Percentiles rank a stretch among this genome's conserved stretches.
Conservation (phyloP, 768 basidiomycete species). For the Russula ochroleuca region DNA sequence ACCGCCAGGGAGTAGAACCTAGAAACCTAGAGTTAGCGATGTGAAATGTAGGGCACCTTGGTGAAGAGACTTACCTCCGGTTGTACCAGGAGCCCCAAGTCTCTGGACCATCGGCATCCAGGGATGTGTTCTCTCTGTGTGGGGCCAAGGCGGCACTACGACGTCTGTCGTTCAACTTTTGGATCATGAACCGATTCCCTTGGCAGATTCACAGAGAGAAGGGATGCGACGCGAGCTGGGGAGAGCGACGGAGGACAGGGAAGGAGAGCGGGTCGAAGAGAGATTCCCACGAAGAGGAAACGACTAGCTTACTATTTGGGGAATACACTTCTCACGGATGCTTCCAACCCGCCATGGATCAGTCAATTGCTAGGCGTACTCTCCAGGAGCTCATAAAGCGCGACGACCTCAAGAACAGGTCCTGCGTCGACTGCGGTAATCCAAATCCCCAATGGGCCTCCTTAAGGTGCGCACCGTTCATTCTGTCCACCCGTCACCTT, state of each 20-base stretch:
- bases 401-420: constrained; percentile 68
- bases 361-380: constrained; percentile 60
- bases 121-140: constrained; percentile 25
- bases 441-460: constrained; percentile 98
- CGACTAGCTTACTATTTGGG: neutral
- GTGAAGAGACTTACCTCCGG: constrained; percentile 46
- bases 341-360: constrained; percentile 42
- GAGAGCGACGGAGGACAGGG: constrained; percentile 1
- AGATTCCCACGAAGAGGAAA: neutral
- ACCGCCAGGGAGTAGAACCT: constrained; percentile 83
- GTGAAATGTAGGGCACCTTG: neutral
- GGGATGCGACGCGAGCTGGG: constrained; percentile 7
- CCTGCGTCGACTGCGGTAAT: constrained; percentile 77
- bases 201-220: constrained; percentile 15
- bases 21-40: constrained; percentile 11
- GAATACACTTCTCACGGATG: neutral
- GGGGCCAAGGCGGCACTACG: constrained; percentile 30
- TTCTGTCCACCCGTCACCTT: neutral
- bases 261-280: neutral
- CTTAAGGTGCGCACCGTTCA: constrained; percentile 47
- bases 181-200: constrained; percentile 49
- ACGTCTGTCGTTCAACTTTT: constrained; percentile 52
- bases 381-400: constrained; percentile 72
- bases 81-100: constrained; percentile 70
- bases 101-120: constrained; percentile 43